Percentiles rank a stretch among this genome's conserved stretches.
Conservation (phyloP, 106 monocot species). For the Hemerocallis citrina region DNA sequence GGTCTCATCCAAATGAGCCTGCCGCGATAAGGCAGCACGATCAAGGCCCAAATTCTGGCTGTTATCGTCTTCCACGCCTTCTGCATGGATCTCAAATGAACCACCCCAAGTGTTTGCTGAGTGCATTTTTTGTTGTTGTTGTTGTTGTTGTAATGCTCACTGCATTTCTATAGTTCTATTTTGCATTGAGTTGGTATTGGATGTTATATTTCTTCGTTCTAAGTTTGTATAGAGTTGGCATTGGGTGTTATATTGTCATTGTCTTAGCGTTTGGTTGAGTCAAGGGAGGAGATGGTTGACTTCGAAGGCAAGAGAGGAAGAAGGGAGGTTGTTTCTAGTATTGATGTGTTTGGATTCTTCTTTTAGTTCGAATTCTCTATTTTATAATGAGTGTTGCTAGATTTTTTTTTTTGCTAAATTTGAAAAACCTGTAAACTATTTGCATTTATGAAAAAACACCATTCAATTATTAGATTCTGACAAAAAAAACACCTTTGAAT, state of each 20-base stretch:
- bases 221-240: neutral
- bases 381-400: too few relatives aligned
- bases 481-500: too few relatives aligned
- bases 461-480: too few relatives aligned
- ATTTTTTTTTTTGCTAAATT: too few relatives aligned
- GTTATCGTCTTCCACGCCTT: constrained; percentile 45
- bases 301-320: constrained; percentile 4
- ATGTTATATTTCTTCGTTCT: neutral
- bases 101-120: constrained; percentile 87
- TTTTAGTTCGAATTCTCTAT: too few relatives aligned
- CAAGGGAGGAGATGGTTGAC: constrained; percentile 3
- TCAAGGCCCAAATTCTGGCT: constrained; percentile 62
- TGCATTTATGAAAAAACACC: too few relatives aligned
- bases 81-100: constrained; percentile 59
- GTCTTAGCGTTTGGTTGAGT: neutral
- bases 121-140: constrained; percentile 24
- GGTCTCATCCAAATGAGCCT: constrained; percentile 56
- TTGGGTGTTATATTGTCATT: neutral
- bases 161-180: neutral
- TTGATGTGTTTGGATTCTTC: neutral
- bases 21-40: constrained; percentile 42
- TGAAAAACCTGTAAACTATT: too few relatives aligned
- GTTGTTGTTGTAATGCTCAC: too few relatives aligned
- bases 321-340: neutral
- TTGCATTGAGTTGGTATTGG: neutral